Base-by-base conservation (phyloP, 2,329 filamentous ascomycete genomes). In the Canariomyces notabilis region DNA sequence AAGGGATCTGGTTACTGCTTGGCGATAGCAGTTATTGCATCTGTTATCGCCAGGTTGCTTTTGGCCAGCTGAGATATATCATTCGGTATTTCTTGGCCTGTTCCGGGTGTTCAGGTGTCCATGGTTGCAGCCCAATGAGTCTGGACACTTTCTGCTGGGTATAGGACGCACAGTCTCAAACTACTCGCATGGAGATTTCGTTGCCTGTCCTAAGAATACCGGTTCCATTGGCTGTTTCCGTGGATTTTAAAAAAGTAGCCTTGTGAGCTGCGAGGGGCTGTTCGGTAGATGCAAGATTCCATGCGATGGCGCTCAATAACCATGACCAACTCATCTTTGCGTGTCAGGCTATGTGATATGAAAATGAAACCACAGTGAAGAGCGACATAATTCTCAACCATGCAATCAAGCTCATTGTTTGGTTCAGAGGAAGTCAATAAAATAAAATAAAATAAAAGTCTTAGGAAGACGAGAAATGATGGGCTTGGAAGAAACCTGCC, bases 61-160 rank as follows among this genome's bases (percentile, higher is more conserved):
- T 46, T 48, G 46, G 41, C 43, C 46, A 43, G 49, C 46, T 46
- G 47, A 48, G 46, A 41, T 51, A 49, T 50, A 54, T 55, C 44
- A 20, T 42, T 48, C 50, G 52, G 51, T 55, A 38, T 54, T 54
- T 54, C 46, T 53, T 52, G 45, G 49, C 53, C 50, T 46, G 44
- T 41, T 45, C 38, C 31, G 36, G 36, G 51, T 44, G 46, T 37
- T 26, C 41, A 43, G 35, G 35, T 38, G 44, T 41, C 38, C 38
- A 46, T 33, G 48, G 49, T 49, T 35, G 42, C 47, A 29, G 43
- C 48, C 39, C 48, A 32, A 35, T 41, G 45, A 44, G 49, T 64
- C 59, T 72, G 67, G 69, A 69, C 62, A 63, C 61, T 69, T 67
- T 67, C 59, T 61, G 62, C 68, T 70, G 65, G 62, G 61, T 61